A percentile compares a stretch with the other conserved stretches of the same genome.
Evolutionary conservation across 495 filamentous ascomycete genomes (phyloP).

Genomic region (Recurvomyces mirabilis): DNA sequence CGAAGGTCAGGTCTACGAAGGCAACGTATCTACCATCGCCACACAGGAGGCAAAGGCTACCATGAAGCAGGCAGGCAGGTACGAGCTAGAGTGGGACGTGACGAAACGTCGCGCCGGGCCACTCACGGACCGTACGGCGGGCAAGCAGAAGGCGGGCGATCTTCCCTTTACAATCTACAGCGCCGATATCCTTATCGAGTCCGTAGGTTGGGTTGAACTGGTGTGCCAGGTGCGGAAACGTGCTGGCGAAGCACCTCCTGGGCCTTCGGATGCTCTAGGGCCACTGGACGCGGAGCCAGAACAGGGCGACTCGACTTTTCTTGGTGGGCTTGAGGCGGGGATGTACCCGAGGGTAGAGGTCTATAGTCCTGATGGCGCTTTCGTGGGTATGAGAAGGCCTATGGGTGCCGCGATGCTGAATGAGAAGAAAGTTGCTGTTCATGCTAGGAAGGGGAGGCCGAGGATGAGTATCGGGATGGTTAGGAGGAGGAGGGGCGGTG

Average conservation of each 20-base stretch:
- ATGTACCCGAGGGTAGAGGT: constrained; percentile 62
- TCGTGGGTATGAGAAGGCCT: constrained; percentile 53
- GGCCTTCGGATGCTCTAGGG: background rate
- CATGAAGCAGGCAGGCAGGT: constrained; percentile 58
- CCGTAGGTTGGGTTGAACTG: constrained; percentile 87
- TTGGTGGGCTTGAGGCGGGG: constrained; percentile 4
- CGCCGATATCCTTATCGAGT: constrained; percentile 79
- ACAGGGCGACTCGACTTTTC: too few relatives aligned
- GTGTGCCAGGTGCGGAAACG: constrained; percentile 60
- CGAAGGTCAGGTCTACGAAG: constrained; percentile 44
- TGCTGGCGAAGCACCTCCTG: too few relatives aligned
- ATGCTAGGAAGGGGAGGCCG: constrained; percentile 32
- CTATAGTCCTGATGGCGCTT: constrained; percentile 70
- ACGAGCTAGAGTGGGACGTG: constrained; percentile 66
- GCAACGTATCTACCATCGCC: constrained; percentile 46
- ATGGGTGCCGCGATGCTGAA: constrained; percentile 59
- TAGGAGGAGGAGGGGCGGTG: background rate
- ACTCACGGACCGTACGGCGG: constrained; percentile 41
- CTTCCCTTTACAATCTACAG: constrained; percentile 71
- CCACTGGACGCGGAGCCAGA: constrained; percentile 6
- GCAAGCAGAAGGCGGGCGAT: constrained; percentile 39
- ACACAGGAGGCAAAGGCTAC: constrained; percentile 43
- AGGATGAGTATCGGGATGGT: constrained; percentile 38
- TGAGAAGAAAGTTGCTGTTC: constrained; percentile 15
- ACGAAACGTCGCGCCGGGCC: constrained; percentile 59